These are phyloP conservation scores for Epichloe glyceriae DNA, from an alignment of 2,329 filamentous ascomycete species.

Conservation along the genomic window DNA sequence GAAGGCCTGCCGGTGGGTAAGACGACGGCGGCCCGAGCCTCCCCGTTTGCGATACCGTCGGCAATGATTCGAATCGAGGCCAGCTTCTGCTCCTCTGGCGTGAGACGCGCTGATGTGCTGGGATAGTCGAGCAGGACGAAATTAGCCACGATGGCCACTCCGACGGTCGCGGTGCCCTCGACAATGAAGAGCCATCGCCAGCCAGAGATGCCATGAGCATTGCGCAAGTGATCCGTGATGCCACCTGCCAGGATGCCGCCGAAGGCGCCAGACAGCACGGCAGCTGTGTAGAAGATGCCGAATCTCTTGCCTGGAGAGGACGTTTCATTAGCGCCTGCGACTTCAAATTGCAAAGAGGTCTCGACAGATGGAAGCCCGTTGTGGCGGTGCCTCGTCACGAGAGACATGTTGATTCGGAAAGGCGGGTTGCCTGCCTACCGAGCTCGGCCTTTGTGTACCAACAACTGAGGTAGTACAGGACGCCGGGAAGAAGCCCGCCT, in stretches of 20 bases:
- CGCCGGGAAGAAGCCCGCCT: conserved; percentile 7
- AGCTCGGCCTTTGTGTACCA: conserved; percentile 7
- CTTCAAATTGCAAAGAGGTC: not conserved
- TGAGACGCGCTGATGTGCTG: conserved; percentile 47
- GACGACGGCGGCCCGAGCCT: conserved; percentile 8
- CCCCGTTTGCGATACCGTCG: conserved; percentile 18
- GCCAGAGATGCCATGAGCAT: conserved; percentile 10
- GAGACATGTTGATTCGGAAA: no score
- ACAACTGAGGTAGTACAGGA: conserved; percentile 3
- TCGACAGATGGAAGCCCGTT: not conserved
- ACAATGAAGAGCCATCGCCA: conserved; percentile 61
- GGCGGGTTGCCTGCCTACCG: not conserved
- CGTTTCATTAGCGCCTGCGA: no score
- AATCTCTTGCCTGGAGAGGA: conserved; percentile 29
- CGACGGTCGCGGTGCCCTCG: conserved; percentile 46
- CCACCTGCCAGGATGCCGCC: conserved; percentile 34
- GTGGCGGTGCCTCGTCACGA: no score
- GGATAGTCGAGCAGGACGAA: conserved; percentile 55
- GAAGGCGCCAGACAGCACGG: conserved; percentile 49
- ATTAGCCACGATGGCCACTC: conserved; percentile 41
- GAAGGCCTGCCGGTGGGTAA: conserved; percentile 4
- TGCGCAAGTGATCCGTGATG: no score
- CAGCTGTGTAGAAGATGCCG: conserved; percentile 43
- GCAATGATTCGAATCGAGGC: conserved; percentile 4
- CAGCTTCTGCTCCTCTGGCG: conserved; percentile 23